Conservation (phyloP, 78 protist species). For the Creolimax fragrantissima region DNA sequence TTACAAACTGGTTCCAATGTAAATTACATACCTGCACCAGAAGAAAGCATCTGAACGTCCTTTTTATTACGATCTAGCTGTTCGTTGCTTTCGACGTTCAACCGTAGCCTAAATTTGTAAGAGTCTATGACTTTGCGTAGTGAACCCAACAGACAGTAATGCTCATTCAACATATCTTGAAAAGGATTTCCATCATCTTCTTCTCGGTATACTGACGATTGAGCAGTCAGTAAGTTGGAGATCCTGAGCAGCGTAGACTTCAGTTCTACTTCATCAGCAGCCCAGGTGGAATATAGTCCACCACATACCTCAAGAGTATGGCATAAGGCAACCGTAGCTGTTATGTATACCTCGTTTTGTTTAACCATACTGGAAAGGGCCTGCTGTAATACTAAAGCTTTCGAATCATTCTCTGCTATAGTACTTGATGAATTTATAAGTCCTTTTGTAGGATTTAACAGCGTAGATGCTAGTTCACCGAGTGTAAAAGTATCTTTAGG, state of each 20-base stretch:
- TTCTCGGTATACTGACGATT: not conserved
- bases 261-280: not conserved
- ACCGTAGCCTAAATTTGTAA: not conserved
- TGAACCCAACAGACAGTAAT: not conserved
- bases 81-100: not conserved
- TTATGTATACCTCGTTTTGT: too few relatives aligned
- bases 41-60: too few relatives aligned
- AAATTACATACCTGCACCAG: not conserved
- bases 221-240: not conserved
- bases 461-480: not conserved
- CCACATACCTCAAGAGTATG: not conserved
- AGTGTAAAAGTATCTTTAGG: not conserved
- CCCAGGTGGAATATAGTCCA: not conserved
- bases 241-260: not conserved
- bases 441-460: not conserved
- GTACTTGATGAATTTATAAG: not conserved
- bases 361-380: not conserved
- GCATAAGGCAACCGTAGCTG: too few relatives aligned
- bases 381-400: not conserved
- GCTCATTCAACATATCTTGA: not conserved
- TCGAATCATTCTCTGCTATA: not conserved
- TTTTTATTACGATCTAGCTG: not conserved
- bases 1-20: not conserved
- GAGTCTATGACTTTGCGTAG: not conserved
- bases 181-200: not conserved